A percentile compares a stretch with the other conserved stretches of the same genome.
phyloP scores from a whole-genome alignment of 805 yeast species.

The Candida qinlingensis region DNA sequence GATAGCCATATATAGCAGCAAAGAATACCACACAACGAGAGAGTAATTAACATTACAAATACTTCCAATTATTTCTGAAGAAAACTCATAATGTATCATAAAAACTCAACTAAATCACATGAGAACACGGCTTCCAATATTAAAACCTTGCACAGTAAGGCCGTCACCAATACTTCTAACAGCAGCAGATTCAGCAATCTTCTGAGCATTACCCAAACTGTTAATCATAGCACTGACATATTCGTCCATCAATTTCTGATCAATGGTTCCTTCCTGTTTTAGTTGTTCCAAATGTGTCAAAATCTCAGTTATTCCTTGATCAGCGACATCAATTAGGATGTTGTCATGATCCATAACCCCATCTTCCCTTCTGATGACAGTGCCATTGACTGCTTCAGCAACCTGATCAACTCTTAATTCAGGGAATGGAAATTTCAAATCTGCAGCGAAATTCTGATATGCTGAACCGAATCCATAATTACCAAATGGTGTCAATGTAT shows the following conservation, averaged over 20 bases:
- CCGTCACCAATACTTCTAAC: background rate
- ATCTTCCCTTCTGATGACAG: conserved; percentile 20
- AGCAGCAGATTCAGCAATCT: background rate
- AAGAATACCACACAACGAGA: too few species aligned
- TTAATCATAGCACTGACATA: background rate
- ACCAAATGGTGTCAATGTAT: conserved; percentile 38
- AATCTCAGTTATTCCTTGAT: background rate
- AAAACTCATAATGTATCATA: background rate
- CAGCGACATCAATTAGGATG: background rate
- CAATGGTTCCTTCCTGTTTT: background rate
- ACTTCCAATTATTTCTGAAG: too few species aligned
- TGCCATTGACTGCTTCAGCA: conserved; percentile 32
- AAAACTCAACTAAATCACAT: background rate
- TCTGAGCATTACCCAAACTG: background rate
- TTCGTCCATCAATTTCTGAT: background rate
- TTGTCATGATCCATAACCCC: conserved; percentile 7
- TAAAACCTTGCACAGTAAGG: background rate
- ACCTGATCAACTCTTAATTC: conserved; percentile 26
- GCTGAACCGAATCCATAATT: conserved; percentile 41
- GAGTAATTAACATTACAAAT: too few species aligned
- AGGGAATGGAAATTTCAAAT: conserved; percentile 19
- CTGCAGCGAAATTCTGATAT: conserved; percentile 24
- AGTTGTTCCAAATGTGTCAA: background rate
- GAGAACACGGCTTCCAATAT: background rate
- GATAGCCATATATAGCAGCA: too few species aligned